phyloP scores from a whole-genome alignment of 345 rosid species.

The Pugionium dolabratum region DNA sequence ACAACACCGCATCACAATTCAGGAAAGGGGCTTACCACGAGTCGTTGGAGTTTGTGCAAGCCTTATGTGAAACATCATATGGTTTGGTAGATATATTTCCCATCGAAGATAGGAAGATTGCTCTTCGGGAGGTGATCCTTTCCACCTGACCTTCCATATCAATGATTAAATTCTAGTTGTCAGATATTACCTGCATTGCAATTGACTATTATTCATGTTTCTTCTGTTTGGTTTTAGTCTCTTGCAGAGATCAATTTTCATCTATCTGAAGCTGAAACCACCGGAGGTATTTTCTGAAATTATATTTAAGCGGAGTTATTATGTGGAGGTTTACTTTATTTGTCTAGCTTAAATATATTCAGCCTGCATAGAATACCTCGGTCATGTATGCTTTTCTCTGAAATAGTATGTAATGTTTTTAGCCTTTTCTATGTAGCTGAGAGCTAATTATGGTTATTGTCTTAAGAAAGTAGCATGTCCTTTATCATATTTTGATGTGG shows the following conservation, averaged over 20 bases:
- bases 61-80: conserved; percentile 91
- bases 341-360: conserved; percentile 18
- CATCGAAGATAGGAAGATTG: conserved; percentile 91
- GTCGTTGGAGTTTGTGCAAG: conserved; percentile 91
- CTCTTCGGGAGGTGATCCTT: conserved; percentile 80
- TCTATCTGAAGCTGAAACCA: conserved; percentile 73
- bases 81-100: conserved; percentile 97
- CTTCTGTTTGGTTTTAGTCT: conserved; percentile 59
- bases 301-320: conserved; percentile 14
- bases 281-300: conserved; percentile 64
- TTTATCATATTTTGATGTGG: background rate
- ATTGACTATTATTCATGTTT: conserved; percentile 37
- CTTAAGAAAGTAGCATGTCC: conserved; percentile 14
- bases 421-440: background rate
- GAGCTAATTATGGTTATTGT: conserved; percentile 17
- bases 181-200: conserved; percentile 35
- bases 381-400: conserved; percentile 22
- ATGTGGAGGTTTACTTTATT: conserved; percentile 26
- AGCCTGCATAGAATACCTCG: conserved; percentile 1
- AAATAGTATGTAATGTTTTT: conserved; percentile 6
- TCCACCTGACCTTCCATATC: conserved; percentile 15
- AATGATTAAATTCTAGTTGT: conserved; percentile 21
- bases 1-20: conserved; percentile 65
- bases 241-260: conserved; percentile 85
- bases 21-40: conserved; percentile 92